phyloP scores from a whole-genome alignment of 1,284 basidiomycete genomes.

The Apiotrichum porosum region DNA sequence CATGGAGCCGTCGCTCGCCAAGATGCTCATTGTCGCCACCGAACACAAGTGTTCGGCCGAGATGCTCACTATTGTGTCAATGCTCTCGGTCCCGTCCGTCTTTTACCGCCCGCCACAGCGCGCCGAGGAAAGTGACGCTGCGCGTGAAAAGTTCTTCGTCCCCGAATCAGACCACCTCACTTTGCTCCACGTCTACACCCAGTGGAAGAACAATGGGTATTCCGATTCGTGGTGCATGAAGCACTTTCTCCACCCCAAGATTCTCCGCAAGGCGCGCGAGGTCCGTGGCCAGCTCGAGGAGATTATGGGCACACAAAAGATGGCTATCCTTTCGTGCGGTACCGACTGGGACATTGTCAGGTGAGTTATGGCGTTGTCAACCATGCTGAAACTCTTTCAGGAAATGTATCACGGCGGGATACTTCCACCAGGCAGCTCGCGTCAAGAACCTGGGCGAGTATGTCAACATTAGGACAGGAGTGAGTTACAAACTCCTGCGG shows the following conservation, averaged over 20 bases:
- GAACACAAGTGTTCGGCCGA: constrained; percentile 89
- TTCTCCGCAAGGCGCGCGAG: constrained; percentile 90
- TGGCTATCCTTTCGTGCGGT: constrained; percentile 80
- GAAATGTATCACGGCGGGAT: constrained; percentile 95
- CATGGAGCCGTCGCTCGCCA: constrained; percentile 95
- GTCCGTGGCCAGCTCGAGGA: constrained; percentile 95
- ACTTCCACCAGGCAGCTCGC: constrained; percentile 97
- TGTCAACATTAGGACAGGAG: constrained; percentile 92
- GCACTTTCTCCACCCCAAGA: constrained; percentile 95
- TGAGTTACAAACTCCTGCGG: too few species aligned
- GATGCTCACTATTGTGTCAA: constrained; percentile 97
- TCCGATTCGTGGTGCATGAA: constrained; percentile 90
- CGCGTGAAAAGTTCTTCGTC: constrained; percentile 96
- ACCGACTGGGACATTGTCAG: constrained; percentile 93
- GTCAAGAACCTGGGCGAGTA: constrained; percentile 99
- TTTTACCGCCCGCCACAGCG: constrained; percentile 94
- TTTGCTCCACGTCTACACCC: constrained; percentile 90
- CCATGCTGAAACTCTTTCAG: constrained; percentile 56
- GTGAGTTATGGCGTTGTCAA: constrained; percentile 54
- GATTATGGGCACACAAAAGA: constrained; percentile 97
- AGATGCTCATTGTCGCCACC: constrained; percentile 95
- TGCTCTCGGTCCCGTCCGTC: constrained; percentile 95
- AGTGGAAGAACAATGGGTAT: constrained; percentile 92
- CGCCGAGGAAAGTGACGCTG: constrained; percentile 93
- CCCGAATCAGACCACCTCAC: constrained; percentile 97